These are phyloP conservation scores for Myriosclerotinia scirpicola DNA, from an alignment of 2,329 filamentous ascomycete genomes.

Conservation along the genomic window DNA sequence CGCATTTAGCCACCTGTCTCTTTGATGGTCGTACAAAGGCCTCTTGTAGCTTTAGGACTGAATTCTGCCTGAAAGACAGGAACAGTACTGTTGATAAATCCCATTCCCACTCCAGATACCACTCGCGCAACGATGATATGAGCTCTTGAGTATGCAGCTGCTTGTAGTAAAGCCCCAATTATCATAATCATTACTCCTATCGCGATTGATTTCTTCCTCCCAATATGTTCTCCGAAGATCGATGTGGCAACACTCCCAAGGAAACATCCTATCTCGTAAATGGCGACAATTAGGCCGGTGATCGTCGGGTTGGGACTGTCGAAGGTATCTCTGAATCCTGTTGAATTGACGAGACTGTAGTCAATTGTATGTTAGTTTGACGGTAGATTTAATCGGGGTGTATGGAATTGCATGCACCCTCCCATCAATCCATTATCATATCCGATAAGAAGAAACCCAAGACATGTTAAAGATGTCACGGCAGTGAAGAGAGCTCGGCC, in stretches of 20 bases:
- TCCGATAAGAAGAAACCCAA: conserved; percentile 51
- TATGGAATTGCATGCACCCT: conserved; percentile 35
- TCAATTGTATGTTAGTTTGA: neutral
- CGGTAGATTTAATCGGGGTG: conserved; percentile 3
- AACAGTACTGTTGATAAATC: conserved; percentile 46
- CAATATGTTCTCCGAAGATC: conserved; percentile 53
- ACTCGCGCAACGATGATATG: conserved; percentile 54
- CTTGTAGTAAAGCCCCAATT: conserved; percentile 51
- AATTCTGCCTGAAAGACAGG: conserved; percentile 57
- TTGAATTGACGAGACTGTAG: conserved; percentile 41
- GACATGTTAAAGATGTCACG: conserved; percentile 47
- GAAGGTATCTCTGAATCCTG: conserved; percentile 46
- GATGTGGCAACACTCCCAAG: conserved; percentile 48
- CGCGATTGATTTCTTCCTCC: conserved; percentile 56
- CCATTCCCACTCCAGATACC: conserved; percentile 51
- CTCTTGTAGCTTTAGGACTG: conserved; percentile 44
- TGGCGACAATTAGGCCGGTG: conserved; percentile 50
- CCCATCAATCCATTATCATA: conserved; percentile 50
- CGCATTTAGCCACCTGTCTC: too few species aligned
- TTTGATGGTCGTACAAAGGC: conserved; percentile 32
- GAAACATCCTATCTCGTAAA: conserved; percentile 54
- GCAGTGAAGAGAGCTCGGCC: conserved; percentile 43
- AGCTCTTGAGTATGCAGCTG: conserved; percentile 45
- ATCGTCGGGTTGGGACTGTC: conserved; percentile 44
- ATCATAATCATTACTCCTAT: conserved; percentile 57